Evolutionary conservation across 805 yeast species (phyloP), one percentile per base, ranked within the genome.

Genomic region (Kregervanrija pseudodelftensis): DNA sequence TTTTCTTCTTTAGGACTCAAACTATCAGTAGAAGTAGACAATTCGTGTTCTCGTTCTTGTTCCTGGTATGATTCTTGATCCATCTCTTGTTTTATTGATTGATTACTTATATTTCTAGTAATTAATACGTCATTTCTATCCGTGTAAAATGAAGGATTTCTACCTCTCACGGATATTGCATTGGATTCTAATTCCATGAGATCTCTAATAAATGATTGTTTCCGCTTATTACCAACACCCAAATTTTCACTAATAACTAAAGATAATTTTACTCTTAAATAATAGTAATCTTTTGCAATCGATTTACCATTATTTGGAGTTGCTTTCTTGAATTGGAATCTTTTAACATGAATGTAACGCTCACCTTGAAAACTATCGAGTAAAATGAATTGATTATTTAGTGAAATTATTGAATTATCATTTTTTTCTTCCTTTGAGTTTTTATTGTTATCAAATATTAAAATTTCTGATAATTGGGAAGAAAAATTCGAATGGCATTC

Each of bases 81-180:
- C 28, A 22, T 22, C 7, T 22, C 28, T 22, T 22, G 28, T 22
- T 4, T 22, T 36, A 14, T 11, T 5, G 38, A 14, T 14, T 9
- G 38, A 36, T 13, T 30, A n/a, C 39, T 40, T 8, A 30, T 17
- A 11, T 37, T 38, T 28, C 42, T 43, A 3, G 51, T 43, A 15
- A 78, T 69, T 41, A 70, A 53, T 15, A 76, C 58, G 52, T 77
- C 80, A 40, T 74, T 72, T 45, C 78, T 61, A 45, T 74, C 77
- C 32, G 70, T 68, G 52, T 77, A 78, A 49, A 78, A 79, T n/a
- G 76, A 68, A 3, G 84, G 83, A 51, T 78, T 79, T 42, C 83
- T 59, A 3, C 84, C 84, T 49, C 84, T 59, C 8, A 78, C 83
- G 11, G 75, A 74, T 3, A 79, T 72, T 1, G 80, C 80, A 32